A percentile compares a stretch with the other conserved stretches of the same genome.
Conservation (phyloP, 108 stramenopile species). For the Epipyxis sp. region DNA sequence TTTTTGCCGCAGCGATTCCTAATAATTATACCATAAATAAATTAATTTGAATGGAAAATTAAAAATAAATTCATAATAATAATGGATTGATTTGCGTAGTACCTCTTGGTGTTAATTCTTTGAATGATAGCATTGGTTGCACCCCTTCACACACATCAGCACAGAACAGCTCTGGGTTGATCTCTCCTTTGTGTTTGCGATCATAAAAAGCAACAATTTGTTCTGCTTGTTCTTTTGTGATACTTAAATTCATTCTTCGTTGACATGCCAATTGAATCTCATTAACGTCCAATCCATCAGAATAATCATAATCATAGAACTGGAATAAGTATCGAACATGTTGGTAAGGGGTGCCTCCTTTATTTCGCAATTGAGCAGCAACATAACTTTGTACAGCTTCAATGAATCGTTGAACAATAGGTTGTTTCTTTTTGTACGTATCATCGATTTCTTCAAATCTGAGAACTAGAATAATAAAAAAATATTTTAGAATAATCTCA, state of each 20-base stretch:
- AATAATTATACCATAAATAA: too few species aligned
- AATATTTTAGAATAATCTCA: too few species aligned
- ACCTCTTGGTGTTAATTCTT: slow-evolving; percentile 8
- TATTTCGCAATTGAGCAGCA: not conserved
- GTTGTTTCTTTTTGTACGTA: not conserved
- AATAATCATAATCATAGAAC: slow-evolving; percentile 23
- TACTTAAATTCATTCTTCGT: not conserved
- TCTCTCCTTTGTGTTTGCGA: not conserved
- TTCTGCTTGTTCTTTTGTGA: slow-evolving; percentile 13
- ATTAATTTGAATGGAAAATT: too few species aligned
- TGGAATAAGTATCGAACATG: slow-evolving; percentile 15
- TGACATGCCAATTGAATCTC: slow-evolving; percentile 1
- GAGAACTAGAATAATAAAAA: too few species aligned
- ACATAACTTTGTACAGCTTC: slow-evolving; percentile 23
- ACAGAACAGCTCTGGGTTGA: slow-evolving; percentile 5
- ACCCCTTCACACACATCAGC: slow-evolving; percentile 7
- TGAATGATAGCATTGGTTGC: not conserved
- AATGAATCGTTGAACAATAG: slow-evolving; percentile 20
- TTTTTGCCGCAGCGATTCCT: not conserved
- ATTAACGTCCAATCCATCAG: slow-evolving; percentile 17
- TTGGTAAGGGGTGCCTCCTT: slow-evolving; percentile 19
- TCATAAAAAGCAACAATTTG: slow-evolving; percentile 20
- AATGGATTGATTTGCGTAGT: too few species aligned
- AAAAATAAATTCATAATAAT: too few species aligned
- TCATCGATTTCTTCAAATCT: not conserved